Conservation (phyloP, 768 basidiomycete species). For the Boletus tomentosulus region DNA sequence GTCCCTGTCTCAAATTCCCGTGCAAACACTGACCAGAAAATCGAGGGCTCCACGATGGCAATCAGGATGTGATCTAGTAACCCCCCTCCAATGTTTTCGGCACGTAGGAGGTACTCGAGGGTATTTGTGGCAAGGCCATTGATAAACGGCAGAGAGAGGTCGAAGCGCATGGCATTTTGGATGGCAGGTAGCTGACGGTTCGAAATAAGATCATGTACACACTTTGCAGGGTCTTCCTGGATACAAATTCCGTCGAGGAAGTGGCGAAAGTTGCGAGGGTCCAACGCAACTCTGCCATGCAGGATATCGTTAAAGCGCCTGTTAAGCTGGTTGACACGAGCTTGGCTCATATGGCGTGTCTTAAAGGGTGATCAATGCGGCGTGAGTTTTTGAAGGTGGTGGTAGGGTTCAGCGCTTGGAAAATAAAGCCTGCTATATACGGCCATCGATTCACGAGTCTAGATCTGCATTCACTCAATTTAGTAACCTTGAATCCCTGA, state of each 20-base stretch:
- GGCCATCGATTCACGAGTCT: too few species aligned
- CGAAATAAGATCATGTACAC: conserved; percentile 36
- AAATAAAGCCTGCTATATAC: too few species aligned
- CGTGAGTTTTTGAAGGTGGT: too few species aligned
- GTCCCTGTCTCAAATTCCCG: conserved; percentile 31
- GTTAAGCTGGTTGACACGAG: conserved; percentile 26
- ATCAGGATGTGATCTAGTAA: conserved; percentile 41
- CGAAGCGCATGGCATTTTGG: conserved; percentile 40
- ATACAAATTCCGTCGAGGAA: conserved; percentile 47
- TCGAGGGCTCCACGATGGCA: conserved; percentile 46
- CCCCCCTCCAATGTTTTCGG: conserved; percentile 41
- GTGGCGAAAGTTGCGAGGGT: conserved; percentile 17
- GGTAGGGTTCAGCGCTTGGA: too few species aligned
- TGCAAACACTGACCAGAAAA: conserved; percentile 44
- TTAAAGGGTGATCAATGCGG: too few species aligned
- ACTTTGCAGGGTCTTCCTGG: conserved; percentile 37
- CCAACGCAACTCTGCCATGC: conserved; percentile 26
- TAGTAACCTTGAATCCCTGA: too few species aligned
- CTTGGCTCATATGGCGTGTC: conserved; percentile 11
- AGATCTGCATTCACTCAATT: too few species aligned
- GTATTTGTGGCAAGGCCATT: conserved; percentile 39
- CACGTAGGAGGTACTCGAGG: conserved; percentile 37
- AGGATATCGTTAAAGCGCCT: conserved; percentile 35
- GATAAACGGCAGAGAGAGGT: conserved; percentile 38
- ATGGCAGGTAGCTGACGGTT: conserved; percentile 39